Conservation (phyloP, 2,329 filamentous ascomycete genomes). For the Triangularia verruculosa region DNA sequence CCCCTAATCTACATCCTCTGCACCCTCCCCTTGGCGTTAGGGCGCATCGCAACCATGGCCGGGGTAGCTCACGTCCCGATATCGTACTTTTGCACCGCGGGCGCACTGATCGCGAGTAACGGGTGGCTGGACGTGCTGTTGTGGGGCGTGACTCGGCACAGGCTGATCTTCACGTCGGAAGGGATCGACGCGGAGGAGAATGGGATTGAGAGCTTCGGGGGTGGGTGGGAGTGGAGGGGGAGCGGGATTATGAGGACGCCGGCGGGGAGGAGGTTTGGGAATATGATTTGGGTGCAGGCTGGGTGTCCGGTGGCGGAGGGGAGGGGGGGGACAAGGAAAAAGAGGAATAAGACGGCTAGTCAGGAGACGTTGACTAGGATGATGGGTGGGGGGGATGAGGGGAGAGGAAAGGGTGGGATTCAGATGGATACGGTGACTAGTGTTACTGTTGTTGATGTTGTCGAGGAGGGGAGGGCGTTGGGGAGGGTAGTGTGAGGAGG, state of each 20-base stretch:
- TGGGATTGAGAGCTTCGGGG: slow-evolving; percentile 37
- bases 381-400: neutral
- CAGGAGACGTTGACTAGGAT: neutral
- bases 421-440: slow-evolving; percentile 33
- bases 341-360: slow-evolving; percentile 6
- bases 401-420: slow-evolving; percentile 22
- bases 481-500: neutral
- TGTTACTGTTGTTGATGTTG: slow-evolving; percentile 30
- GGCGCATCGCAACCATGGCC: slow-evolving; percentile 56
- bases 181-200: slow-evolving; percentile 29
- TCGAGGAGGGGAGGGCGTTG: neutral
- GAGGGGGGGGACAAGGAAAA: slow-evolving; percentile 12
- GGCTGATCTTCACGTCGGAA: slow-evolving; percentile 29
- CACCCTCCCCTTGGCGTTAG: slow-evolving; percentile 57
- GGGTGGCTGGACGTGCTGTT: slow-evolving; percentile 37
- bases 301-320: slow-evolving; percentile 9
- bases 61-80: slow-evolving; percentile 45
- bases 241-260: slow-evolving; percentile 32
- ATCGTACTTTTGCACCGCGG: slow-evolving; percentile 49
- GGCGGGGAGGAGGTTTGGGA: slow-evolving; percentile 29
- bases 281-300: slow-evolving; percentile 33
- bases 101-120: slow-evolving; percentile 49
- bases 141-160: slow-evolving; percentile 31
- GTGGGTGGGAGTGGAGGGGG: neutral
- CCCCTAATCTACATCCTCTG: slow-evolving; percentile 60